phyloP scores from a whole-genome alignment of 768 basidiomycete genomes.

The Suillus luteus region DNA sequence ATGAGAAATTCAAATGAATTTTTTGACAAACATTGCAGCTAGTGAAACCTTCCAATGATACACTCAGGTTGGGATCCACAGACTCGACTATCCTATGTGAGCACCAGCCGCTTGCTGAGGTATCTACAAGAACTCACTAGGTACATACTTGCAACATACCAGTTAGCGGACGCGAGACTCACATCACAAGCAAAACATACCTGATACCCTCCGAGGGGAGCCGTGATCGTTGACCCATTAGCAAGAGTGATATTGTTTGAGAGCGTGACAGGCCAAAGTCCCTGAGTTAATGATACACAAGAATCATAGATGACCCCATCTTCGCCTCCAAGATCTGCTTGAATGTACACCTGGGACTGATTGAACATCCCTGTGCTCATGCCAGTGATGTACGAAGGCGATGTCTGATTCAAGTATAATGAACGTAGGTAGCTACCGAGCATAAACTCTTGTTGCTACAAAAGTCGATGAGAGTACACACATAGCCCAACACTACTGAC shows the following conservation, averaged over 20 bases:
- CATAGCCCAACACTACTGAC: constrained; percentile 13
- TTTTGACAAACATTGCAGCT: constrained; percentile 50
- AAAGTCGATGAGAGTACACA: constrained; percentile 8
- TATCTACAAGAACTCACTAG: constrained; percentile 34
- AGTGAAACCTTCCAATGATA: constrained; percentile 70
- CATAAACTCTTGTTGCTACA: constrained; percentile 57
- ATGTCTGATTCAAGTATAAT: constrained; percentile 55
- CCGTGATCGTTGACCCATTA: constrained; percentile 59
- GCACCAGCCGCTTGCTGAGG: background rate
- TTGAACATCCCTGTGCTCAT: constrained; percentile 37
- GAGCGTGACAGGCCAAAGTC: constrained; percentile 57
- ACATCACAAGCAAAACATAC: constrained; percentile 20
- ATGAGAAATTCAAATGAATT: background rate
- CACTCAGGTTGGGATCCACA: constrained; percentile 59
- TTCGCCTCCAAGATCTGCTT: constrained; percentile 72
- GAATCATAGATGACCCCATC: constrained; percentile 67
- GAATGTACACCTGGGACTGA: constrained; percentile 45
- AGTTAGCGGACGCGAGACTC: constrained; percentile 10
- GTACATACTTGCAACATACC: constrained; percentile 39
- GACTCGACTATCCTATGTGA: constrained; percentile 50
- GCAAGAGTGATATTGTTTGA: constrained; percentile 58
- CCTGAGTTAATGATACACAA: constrained; percentile 68
- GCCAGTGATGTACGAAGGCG: constrained; percentile 52
- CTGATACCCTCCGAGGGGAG: constrained; percentile 70
- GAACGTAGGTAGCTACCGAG: constrained; percentile 55